Evolutionary conservation across 2,329 filamentous ascomycete species (phyloP).

Genomic region (Aspergillus sp.): DNA sequence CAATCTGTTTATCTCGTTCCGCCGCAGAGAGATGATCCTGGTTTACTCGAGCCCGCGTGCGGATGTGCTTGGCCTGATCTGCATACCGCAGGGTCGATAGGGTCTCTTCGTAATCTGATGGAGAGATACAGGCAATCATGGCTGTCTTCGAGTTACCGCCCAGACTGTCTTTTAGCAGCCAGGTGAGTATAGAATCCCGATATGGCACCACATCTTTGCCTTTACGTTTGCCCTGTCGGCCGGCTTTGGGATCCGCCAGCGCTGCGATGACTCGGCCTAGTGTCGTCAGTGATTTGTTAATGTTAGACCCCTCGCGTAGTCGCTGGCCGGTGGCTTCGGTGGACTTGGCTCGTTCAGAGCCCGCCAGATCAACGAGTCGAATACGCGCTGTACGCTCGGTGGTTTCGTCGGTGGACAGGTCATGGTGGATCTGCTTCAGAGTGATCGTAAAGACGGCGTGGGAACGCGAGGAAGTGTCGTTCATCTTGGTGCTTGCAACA

Average conservation of each 20-base stretch:
- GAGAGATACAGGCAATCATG: conserved; percentile 97
- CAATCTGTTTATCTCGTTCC: conserved; percentile 90
- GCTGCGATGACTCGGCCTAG: conserved; percentile 94
- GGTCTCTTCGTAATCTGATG: conserved; percentile 95
- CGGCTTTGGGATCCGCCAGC: conserved; percentile 71
- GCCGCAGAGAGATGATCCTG: conserved; percentile 91
- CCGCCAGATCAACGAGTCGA: conserved; percentile 89
- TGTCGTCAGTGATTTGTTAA: conserved; percentile 97
- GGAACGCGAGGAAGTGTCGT: conserved; percentile 93
- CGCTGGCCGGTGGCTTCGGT: conserved; percentile 92
- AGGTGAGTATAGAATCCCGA: conserved; percentile 78
- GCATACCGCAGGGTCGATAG: conserved; percentile 94
- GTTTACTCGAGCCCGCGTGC: conserved; percentile 90
- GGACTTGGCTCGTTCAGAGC: conserved; percentile 89
- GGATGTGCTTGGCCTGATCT: conserved; percentile 96
- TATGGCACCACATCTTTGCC: conserved; percentile 81
- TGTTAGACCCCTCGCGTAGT: conserved; percentile 91
- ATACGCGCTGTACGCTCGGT: conserved; percentile 94
- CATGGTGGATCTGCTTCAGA: conserved; percentile 96
- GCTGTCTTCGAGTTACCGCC: conserved; percentile 98
- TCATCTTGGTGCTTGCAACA: conserved; percentile 96
- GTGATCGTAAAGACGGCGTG: conserved; percentile 98
- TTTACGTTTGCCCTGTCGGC: conserved; percentile 55
- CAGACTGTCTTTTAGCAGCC: conserved; percentile 92
- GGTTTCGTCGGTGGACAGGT: conserved; percentile 95